Evolutionary conservation across 2,329 filamentous ascomycete species (phyloP), one percentile per base, ranked within the genome.

Genomic region (Verticillium zaregamsianum): DNA sequence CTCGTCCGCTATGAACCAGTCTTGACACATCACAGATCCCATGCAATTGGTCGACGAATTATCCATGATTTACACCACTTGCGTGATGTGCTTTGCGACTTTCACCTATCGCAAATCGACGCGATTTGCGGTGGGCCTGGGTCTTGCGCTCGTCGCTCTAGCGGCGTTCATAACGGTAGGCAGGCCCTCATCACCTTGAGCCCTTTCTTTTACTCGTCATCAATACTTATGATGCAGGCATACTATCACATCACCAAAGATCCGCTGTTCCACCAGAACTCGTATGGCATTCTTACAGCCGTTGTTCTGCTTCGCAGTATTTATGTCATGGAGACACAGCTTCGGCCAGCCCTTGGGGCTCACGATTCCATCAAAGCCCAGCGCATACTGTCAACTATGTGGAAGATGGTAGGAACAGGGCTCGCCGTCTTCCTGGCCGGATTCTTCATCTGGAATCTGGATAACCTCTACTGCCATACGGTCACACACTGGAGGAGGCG

Each of bases 201-300:
- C 45, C 20, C 20, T 8, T 5, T 39, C 60, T 39, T 39, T 25
- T 33, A 59, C 8, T 56, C 33, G 20, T 52, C 12, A 12, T 20
- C 8, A 52, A 52, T 25, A 6, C 81, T 78, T 69, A 73, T 14
- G 9, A 23, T 52, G n/a, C 12, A 52, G 45, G 45, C 45, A 3
- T 79, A 78, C 74, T 96, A 96, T 75, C 90, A 93, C 71, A 86
- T 91, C 65, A 86, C 93, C 17, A 91, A 93, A 71, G 88, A 96
- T 66, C 91, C 92, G 0, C 80, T 86, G 1, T 96, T 96, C 73
- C 92, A 96, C 75, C 91, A 96, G 72, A 88, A 86, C 64, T 89
- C 89, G 5, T 96, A 93, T 68, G 90, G 87, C 2, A 71, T 90
- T 3, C 77, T 96, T 54, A 95, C 91, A 0, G 82, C 82, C 5